phyloP scores from a whole-genome alignment of 306 rosid species.

The Casuarina glauca region DNA sequence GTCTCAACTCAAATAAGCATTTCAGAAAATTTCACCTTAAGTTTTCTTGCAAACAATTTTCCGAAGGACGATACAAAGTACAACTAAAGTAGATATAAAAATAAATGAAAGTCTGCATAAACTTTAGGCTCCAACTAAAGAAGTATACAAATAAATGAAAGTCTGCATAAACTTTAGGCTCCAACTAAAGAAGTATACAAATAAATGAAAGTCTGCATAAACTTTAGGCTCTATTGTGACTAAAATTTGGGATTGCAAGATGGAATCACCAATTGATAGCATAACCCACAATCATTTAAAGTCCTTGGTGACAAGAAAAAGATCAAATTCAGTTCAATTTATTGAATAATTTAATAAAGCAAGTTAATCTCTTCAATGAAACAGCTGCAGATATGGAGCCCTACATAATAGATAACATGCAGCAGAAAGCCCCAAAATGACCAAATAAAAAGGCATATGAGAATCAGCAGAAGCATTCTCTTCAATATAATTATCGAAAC shows the following conservation, averaged over 20 bases:
- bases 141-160: too few relatives aligned
- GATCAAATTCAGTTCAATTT: background rate
- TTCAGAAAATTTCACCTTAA: background rate
- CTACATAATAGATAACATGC: background rate
- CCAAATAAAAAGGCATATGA: background rate
- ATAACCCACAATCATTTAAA: background rate
- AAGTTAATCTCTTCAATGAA: background rate
- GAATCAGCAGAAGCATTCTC: background rate
- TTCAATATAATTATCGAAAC: background rate
- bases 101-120: too few relatives aligned
- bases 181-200: too few relatives aligned
- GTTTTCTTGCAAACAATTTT: background rate
- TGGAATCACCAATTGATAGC: background rate
- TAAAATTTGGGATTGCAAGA: background rate
- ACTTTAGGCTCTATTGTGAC: background rate
- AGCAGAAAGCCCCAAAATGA: background rate
- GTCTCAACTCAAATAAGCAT: background rate
- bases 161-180: too few relatives aligned
- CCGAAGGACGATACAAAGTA: background rate
- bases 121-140: too few relatives aligned
- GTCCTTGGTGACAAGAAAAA: background rate
- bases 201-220: background rate
- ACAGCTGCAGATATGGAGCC: background rate
- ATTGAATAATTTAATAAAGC: background rate
- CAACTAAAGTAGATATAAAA: background rate